Base-by-base conservation (phyloP, 495 filamentous ascomycete genomes). In the Penicillium pancosmium region DNA sequence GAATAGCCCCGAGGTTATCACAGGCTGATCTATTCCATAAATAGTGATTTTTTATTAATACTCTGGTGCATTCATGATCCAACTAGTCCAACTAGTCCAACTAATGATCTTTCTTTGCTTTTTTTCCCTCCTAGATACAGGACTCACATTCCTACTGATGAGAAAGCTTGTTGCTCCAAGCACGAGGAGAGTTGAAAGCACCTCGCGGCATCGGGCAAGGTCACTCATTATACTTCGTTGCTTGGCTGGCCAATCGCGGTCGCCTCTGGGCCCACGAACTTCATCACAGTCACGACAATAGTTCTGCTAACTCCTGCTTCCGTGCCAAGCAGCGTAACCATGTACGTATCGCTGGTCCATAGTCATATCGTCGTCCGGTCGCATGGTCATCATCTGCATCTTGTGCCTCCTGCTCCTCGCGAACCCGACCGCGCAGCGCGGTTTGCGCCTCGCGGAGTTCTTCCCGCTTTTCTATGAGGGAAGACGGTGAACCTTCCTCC, bases 371-470 rank as follows among this genome's bases (percentile, higher is more conserved):
- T 47, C 77, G 71, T 38, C 75, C 70, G 18, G 73, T 73, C 13
- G 78, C 80, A 66, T 77, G 71, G 40, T 77, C 75, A 4, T 80
- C 74, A 60, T 83, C 81, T 5, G 66, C 65, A 19, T 68, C 65
- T 34, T 71, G 68, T 4, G 70, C 64, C 47, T 80, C 73, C 33
- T 73, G 68, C 54, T 81, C 77, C 34, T 81, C 78, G 31, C 65
- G 70, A 18, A 82, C 74, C 0, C 72, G 72, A n/a, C 33, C 54
- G 49, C 73, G 73, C 2, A 82, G 62, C 31, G 63, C 61, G 6
- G 52, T 54, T 63, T 83, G 80, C 5, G 27, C 63, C 6, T 58
- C 51, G 15, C 65, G 63, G n/a, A 81, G 64, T 8, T 68, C 52
- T 41, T 69, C 63, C 51, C 63, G 71, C 23, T 71, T 47, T 40